Conservation (phyloP, 2,329 filamentous ascomycete genomes). For the Penicillium sp. region DNA sequence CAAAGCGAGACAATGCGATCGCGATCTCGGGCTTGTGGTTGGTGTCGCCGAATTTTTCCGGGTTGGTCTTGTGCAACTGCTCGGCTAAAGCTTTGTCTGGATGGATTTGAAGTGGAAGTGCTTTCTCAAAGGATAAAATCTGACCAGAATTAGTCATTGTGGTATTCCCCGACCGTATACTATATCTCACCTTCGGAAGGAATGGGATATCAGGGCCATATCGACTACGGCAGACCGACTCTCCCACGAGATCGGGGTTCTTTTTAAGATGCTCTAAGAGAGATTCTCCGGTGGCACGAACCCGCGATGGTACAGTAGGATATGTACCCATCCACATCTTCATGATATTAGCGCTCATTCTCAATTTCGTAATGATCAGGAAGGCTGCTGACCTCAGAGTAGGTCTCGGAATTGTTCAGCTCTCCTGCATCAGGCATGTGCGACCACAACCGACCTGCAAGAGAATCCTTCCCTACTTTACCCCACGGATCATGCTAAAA, state of each 20-base stretch:
- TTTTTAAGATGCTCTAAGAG: conserved; percentile 65
- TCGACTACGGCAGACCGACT: conserved; percentile 56
- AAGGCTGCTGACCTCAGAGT: conserved; percentile 51
- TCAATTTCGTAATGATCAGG: neutral
- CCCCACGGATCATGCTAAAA: conserved; percentile 65
- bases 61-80: conserved; percentile 61
- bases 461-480: conserved; percentile 61
- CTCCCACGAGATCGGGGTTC: conserved; percentile 61
- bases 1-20: conserved; percentile 65
- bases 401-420: conserved; percentile 61
- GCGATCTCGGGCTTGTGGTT: conserved; percentile 79
- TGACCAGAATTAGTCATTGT: conserved; percentile 16
- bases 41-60: conserved; percentile 64
- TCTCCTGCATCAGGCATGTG: conserved; percentile 64
- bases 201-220: conserved; percentile 66
- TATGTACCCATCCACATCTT: conserved; percentile 72
- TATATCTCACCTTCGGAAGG: conserved; percentile 60
- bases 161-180: neutral
- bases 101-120: conserved; percentile 69
- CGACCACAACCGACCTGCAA: conserved; percentile 62
- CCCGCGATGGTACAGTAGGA: conserved; percentile 63
- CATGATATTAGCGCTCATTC: neutral
- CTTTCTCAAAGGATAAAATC: conserved; percentile 70
- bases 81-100: conserved; percentile 65
- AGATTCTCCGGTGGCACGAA: conserved; percentile 59